Base-by-base conservation (phyloP, 768 basidiomycete genomes). In the Tulasnella sp. region DNA sequence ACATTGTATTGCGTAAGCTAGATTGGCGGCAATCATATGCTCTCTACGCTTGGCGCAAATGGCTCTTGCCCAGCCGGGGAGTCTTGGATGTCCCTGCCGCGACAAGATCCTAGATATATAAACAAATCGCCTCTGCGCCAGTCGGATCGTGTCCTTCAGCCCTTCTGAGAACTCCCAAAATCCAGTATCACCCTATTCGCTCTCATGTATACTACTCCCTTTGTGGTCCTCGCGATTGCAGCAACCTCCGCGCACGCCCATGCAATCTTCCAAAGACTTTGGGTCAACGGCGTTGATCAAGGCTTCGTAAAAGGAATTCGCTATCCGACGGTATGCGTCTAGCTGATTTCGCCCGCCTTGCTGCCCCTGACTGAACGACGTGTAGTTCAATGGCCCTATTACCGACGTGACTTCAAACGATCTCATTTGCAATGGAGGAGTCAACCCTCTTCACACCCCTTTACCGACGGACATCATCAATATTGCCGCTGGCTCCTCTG, bases 401-500 rank as follows among this genome's bases (percentile, higher is more conserved):
- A 89, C 84, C 27, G 88, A 90, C 82, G 89, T 91, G 19, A 89
- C 87, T 10, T 89, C 88, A 0, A 89, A 89, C 84, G 88, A 88
- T 42, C 39, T 88, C 76, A 90, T 90, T 79, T 91, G 90, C 86
- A 91, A 91, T 75, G 89, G 90, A 27, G 89, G 89, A 16, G 88
- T 89, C 82, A 90, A 90, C 83, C 89, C 88, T 1, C 89, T 83
- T 10, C 79, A 78, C 21, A 81, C 81, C 6, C 83, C 83, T 16
- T 34, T 89, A 82, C 80, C 82, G 18, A 44, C 58, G 42, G 71
- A 84, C 1, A 83, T 89, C 58, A 89, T 90, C 81, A 84, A 85
- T n/a, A 88, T 89, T 16, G 84, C 90, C 0, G 90, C 90, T 81
- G 90, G 90, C 27, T 85, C 88, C 9, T 84, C 85, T 78, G 87